A percentile compares a stretch with the other conserved stretches of the same genome.
phyloP scores from a whole-genome alignment of 345 rosid genomes.

The Citrus reticulata region DNA sequence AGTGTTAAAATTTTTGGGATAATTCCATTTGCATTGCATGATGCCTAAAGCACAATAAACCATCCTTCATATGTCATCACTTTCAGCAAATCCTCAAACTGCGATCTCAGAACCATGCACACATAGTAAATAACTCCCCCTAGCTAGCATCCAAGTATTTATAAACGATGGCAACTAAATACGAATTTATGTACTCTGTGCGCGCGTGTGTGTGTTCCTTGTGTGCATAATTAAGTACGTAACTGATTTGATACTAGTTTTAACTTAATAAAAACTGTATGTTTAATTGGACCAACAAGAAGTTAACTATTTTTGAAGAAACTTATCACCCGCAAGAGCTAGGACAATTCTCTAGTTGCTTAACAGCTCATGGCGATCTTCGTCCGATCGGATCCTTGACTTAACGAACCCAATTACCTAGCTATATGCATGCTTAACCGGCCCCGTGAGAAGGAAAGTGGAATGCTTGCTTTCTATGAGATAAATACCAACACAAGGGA shows the following conservation, averaged over 20 bases:
- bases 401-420: neutral
- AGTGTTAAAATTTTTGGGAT: neutral
- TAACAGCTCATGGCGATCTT: conserved; percentile 2
- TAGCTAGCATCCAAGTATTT: too few species aligned
- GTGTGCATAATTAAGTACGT: neutral
- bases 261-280: neutral
- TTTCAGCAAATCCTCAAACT: neutral
- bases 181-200: neutral
- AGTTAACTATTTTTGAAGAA: neutral
- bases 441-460: neutral
- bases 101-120: neutral
- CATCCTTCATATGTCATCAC: neutral
- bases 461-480: neutral
- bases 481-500: conserved; percentile 4
- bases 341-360: neutral
- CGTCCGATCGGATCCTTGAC: neutral
- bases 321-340: neutral
- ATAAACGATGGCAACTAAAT: too few species aligned
- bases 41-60: neutral
- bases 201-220: neutral
- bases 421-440: neutral
- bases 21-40: neutral
- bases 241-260: neutral
- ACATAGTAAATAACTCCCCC: too few species aligned
- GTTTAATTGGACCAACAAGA: neutral